These are phyloP conservation scores for Zizania palustris DNA, from an alignment of 202 grass and related monocot species.

Conservation along the genomic window DNA sequence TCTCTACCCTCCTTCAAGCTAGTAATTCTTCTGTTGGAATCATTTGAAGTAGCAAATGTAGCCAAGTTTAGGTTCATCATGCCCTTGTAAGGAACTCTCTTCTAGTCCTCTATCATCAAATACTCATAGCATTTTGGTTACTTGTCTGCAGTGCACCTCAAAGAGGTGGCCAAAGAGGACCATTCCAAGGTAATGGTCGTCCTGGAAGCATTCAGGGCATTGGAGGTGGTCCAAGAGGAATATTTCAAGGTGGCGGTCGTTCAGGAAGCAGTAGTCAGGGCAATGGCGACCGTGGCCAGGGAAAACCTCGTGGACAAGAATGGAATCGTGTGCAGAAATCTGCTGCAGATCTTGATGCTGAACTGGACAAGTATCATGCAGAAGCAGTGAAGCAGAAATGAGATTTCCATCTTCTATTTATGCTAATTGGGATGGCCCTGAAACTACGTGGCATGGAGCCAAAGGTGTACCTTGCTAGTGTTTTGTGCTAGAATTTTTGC, in stretches of 20 bases:
- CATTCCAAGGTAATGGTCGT: slow-evolving; percentile 39
- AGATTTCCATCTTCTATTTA: slow-evolving; percentile 28
- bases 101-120: not conserved
- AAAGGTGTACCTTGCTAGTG: slow-evolving; percentile 10
- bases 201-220: slow-evolving; percentile 20
- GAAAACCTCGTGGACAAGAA: slow-evolving; percentile 46
- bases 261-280: slow-evolving; percentile 28
- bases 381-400: slow-evolving; percentile 51
- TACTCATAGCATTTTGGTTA: slow-evolving; percentile 11
- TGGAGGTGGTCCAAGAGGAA: slow-evolving; percentile 40
- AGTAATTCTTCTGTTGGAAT: not conserved
- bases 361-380: slow-evolving; percentile 65
- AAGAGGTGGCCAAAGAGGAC: slow-evolving; percentile 37
- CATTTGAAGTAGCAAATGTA: slow-evolving; percentile 8
- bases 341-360: slow-evolving; percentile 67
- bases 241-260: slow-evolving; percentile 38
- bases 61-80: not conserved
- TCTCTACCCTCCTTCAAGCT: too few relatives aligned
- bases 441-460: not conserved
- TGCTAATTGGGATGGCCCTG: not conserved
- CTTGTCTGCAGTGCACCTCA: slow-evolving; percentile 37
- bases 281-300: slow-evolving; percentile 39
- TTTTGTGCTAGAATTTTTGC: slow-evolving; percentile 30
- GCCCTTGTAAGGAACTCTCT: not conserved
- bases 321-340: slow-evolving; percentile 33